phyloP scores from a whole-genome alignment of 768 basidiomycete species.

The Rhodosporidiobolus odoratus region DNA sequence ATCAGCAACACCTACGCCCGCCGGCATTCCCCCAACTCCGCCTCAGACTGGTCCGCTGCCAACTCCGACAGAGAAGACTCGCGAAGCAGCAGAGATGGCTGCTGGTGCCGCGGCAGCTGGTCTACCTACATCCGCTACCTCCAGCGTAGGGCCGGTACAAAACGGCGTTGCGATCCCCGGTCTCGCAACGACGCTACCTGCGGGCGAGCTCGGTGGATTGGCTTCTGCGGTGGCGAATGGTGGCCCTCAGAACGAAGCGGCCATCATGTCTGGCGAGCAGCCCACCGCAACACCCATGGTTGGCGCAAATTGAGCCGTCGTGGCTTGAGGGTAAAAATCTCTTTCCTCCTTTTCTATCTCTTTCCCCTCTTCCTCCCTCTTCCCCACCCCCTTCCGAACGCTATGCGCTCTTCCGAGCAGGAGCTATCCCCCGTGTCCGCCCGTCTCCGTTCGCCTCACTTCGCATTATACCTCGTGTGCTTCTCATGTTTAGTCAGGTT shows the following conservation, averaged over 20 bases:
- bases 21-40: not conserved
- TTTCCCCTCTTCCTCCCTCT: not conserved
- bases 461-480: constrained; percentile 1
- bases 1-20: constrained; percentile 5
- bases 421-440: too few species aligned
- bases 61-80: constrained; percentile 2
- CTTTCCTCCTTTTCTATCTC: not conserved
- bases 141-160: not conserved
- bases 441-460: too few species aligned
- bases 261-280: constrained; percentile 29
- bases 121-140: not conserved
- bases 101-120: not conserved
- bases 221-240: constrained; percentile 25
- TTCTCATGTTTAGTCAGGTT: not conserved
- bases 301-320: not conserved
- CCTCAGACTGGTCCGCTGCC: not conserved
- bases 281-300: not conserved
- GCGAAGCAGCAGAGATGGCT: constrained; percentile 1
- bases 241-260: constrained; percentile 22
- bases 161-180: constrained; percentile 17
- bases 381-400: not conserved
- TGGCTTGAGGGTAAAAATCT: not conserved
- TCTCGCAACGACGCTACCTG: constrained; percentile 10
- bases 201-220: constrained; percentile 21
- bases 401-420: not conserved